Conservation (phyloP, 805 yeast genomes). For the Ogataea henricii region DNA sequence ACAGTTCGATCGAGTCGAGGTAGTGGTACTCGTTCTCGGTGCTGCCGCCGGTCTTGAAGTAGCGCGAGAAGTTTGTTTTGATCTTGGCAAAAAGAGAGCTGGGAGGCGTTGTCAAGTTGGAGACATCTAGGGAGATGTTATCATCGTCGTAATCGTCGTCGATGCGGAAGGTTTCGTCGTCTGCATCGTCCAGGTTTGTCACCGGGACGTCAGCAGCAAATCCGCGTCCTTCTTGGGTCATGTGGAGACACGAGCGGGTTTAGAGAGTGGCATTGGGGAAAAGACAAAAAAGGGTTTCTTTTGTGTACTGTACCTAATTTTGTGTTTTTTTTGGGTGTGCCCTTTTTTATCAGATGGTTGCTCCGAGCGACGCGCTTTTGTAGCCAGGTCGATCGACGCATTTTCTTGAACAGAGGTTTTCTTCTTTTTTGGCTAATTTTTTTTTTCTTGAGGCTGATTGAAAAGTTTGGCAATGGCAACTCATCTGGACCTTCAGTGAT, state of each 20-base stretch:
- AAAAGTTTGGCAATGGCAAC: not conserved
- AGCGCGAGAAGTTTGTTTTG: conserved; percentile 7
- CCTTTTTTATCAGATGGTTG: too few species aligned
- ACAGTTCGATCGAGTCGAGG: conserved; percentile 31
- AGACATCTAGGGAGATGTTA: conserved; percentile 15
- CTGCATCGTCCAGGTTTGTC: conserved; percentile 50
- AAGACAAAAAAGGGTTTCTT: too few species aligned
- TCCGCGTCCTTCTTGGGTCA: conserved; percentile 7
- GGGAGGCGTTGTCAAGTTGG: conserved; percentile 7
- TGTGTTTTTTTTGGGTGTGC: too few species aligned
- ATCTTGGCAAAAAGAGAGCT: conserved; percentile 10
- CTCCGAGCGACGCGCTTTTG: too few species aligned
- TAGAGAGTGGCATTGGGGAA: too few species aligned
- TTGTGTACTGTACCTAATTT: too few species aligned
- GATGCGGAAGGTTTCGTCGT: conserved; percentile 34
- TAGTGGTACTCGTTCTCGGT: conserved; percentile 21
- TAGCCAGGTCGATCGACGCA: conserved; percentile 2
- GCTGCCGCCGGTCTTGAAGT: conserved; percentile 7
- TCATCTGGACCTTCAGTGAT: too few species aligned
- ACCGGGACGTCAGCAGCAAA: conserved; percentile 53
- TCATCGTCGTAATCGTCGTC: conserved; percentile 25
- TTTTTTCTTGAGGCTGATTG: not conserved
- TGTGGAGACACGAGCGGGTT: not conserved
- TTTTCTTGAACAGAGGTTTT: too few species aligned
- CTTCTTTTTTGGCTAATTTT: too few species aligned